A percentile compares a stretch with the other conserved stretches of the same genome.
Conservation (phyloP, 768 basidiomycete species). For the Podaxis rugospora region DNA sequence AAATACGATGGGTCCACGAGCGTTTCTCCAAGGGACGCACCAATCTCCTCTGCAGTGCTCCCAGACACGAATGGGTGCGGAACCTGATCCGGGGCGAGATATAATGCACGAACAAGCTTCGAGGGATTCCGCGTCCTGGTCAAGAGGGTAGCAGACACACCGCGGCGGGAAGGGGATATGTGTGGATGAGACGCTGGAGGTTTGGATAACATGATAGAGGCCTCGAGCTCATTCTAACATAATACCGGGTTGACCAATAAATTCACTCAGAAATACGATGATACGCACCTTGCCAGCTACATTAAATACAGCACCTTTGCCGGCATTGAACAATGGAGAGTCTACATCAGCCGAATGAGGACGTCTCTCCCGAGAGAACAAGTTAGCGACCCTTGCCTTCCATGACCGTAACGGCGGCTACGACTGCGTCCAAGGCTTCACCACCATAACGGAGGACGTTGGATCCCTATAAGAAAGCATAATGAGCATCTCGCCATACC, state of each 20-base stretch:
- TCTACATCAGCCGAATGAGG: constrained; percentile 35
- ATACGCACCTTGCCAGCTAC: constrained; percentile 62
- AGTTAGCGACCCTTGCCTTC: constrained; percentile 48
- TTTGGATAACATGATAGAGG: constrained; percentile 76
- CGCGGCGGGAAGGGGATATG: constrained; percentile 57
- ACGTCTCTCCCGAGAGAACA: not conserved
- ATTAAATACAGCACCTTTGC: constrained; percentile 83
- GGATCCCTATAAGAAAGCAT: constrained; percentile 40
- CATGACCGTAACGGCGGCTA: constrained; percentile 67
- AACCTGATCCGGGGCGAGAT: constrained; percentile 56
- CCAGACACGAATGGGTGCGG: constrained; percentile 76
- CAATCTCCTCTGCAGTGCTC: constrained; percentile 55
- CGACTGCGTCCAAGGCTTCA: constrained; percentile 79
- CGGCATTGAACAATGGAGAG: constrained; percentile 73
- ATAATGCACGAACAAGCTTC: constrained; percentile 62
- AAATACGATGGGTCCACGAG: constrained; percentile 76
- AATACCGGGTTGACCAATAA: not conserved
- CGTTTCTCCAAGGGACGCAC: constrained; percentile 45
- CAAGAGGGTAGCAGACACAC: constrained; percentile 60
- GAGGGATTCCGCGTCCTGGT: constrained; percentile 71
- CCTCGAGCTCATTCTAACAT: constrained; percentile 72
- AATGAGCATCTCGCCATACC: not conserved
- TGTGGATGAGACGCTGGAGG: constrained; percentile 63
- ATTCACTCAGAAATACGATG: not conserved
- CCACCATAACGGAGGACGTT: constrained; percentile 60